phyloP scores from a whole-genome alignment of 345 rosid genomes.

The Boechera divaricarpa region DNA sequence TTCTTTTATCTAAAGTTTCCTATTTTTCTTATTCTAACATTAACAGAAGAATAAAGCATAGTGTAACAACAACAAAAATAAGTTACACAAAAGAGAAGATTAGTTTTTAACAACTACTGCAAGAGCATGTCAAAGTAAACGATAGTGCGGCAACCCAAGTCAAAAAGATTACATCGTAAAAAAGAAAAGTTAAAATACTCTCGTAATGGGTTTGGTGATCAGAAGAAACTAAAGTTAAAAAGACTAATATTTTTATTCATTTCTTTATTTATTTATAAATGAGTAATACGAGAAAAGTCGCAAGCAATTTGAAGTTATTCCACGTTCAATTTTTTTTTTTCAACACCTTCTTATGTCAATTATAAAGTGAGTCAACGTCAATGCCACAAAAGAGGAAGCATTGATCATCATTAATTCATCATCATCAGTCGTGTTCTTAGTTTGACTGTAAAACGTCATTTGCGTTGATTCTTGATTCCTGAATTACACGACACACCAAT shows the following conservation, averaged over 20 bases:
- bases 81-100: conserved; percentile 19
- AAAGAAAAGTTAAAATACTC: conserved; percentile 10
- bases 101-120: conserved; percentile 36
- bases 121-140: conserved; percentile 47
- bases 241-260: neutral
- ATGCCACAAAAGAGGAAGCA: conserved; percentile 47
- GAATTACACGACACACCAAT: conserved; percentile 28
- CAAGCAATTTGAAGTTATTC: conserved; percentile 34
- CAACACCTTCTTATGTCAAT: conserved; percentile 25
- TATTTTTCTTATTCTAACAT: neutral
- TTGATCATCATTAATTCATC: conserved; percentile 4
- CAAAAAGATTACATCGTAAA: conserved; percentile 39
- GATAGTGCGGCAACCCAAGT: conserved; percentile 40
- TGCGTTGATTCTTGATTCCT: conserved; percentile 33
- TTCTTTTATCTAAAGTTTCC: neutral
- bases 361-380: conserved; percentile 45
- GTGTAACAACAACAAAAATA: conserved; percentile 16
- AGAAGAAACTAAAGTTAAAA: neutral
- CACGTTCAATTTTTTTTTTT: neutral
- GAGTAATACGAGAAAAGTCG: conserved; percentile 35
- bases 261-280: neutral
- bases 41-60: neutral
- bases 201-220: conserved; percentile 46
- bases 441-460: conserved; percentile 31
- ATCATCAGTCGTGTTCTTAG: conserved; percentile 25